Base-by-base conservation (phyloP, 306 rosid genomes). In the Ormosia emarginata region DNA sequence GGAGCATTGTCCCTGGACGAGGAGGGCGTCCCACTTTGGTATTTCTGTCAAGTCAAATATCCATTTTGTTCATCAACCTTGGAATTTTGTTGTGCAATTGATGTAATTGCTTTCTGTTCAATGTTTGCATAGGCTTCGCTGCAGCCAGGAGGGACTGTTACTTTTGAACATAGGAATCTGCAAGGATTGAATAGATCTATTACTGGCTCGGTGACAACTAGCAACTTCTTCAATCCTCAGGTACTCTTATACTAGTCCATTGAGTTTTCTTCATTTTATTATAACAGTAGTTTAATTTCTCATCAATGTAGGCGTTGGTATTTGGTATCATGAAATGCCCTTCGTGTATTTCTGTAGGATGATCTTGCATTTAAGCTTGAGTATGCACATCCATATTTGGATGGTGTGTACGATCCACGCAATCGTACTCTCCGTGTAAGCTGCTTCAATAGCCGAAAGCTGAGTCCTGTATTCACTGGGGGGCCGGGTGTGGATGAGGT, bases 1-100 rank as follows among this genome's bases (percentile, higher is more conserved):
- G 97, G 97, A 92, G 89, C 75, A 86, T 92, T 74, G 97, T 90
- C 75, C 95, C 97, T 64, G 95, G 95, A 59, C 92, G 93, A 32
- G 92, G 97, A 53, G 92, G 95, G 43, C 89, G 85, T 24, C 97
- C 95, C 59, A 92, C 95, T 49, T 73, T 92, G 91, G 97, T 92
- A 82, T 37, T 15, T 56, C 71, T 82, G 53, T 43, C 12, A 47
- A 49, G n/a, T 73, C 6, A 18, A 18, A 2, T 58, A 10, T 65
- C 37, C 49, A n/a, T 24, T n/a, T 37, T 67, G 74, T 17, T 11
- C 24, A 53, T 34, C 3, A 36, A 29, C 18, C 43, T 6, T 58
- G 37, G 4, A 56, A 2, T 36, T 44, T 73, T 29, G 12, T 41
- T 78, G 24, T 55, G 32, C 39, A 29, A 14, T 79, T 49, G 46